These are phyloP conservation scores for Aspergillus glaucus DNA, from an alignment of 2,329 filamentous ascomycete species.

Conservation along the genomic window DNA sequence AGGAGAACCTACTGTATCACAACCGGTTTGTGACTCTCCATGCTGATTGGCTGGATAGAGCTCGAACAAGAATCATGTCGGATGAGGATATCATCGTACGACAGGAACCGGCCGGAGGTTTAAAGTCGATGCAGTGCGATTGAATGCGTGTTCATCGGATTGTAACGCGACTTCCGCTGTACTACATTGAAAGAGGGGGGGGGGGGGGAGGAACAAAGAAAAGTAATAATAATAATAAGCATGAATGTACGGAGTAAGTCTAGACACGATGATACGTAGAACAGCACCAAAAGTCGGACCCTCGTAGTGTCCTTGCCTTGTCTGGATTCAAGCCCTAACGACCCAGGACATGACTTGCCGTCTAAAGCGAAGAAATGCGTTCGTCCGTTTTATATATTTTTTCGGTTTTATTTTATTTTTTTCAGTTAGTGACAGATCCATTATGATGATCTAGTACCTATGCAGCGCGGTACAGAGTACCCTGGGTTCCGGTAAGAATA, in stretches of 20 bases:
- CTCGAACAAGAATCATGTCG: too few species aligned
- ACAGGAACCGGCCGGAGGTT: background rate
- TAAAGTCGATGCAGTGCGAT: background rate
- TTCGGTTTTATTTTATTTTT: background rate
- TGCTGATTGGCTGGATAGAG: too few species aligned
- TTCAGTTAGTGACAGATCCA: slow-evolving; percentile 13
- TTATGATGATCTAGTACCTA: slow-evolving; percentile 5
- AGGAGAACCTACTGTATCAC: too few species aligned
- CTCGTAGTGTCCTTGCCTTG: slow-evolving; percentile 11
- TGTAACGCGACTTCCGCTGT: too few species aligned
- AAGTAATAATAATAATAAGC: background rate
- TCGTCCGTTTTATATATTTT: slow-evolving; percentile 1
- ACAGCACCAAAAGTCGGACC: slow-evolving; percentile 10
- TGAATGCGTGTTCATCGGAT: background rate
- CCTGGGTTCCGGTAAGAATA: slow-evolving; percentile 4
- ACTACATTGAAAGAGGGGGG: too few species aligned
- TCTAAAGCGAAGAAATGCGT: slow-evolving; percentile 13
- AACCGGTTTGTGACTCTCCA: too few species aligned
- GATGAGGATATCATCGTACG: background rate
- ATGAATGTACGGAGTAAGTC: too few species aligned
- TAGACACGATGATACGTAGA: background rate
- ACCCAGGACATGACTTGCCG: slow-evolving; percentile 15
- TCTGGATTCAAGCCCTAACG: background rate
- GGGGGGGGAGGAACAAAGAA: background rate
- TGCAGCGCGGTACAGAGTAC: too few species aligned